These are phyloP conservation scores for Phlyctochytrium arcticum DNA, from an alignment of 192 early-diverging fungal genomes.

Conservation along the genomic window DNA sequence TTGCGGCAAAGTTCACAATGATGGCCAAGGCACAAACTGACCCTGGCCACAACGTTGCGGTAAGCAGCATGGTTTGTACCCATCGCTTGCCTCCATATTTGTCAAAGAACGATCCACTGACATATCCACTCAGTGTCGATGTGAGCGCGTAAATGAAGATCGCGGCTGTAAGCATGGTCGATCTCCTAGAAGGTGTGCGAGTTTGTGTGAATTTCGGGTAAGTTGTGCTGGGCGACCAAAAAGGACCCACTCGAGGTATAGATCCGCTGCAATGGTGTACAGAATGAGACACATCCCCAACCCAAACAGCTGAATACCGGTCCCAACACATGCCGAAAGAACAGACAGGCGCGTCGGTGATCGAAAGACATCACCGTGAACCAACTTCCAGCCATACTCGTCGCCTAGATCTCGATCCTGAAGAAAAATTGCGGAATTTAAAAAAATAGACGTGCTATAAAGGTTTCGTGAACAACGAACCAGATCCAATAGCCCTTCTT, in stretches of 20 bases:
- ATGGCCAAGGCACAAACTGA: slow-evolving; percentile 51
- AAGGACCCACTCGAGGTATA: slow-evolving; percentile 39
- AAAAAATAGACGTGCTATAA: neutral
- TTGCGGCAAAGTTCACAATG: slow-evolving; percentile 81
- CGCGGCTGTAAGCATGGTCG: slow-evolving; percentile 68
- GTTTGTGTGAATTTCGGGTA: slow-evolving; percentile 74
- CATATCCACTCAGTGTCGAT: slow-evolving; percentile 65
- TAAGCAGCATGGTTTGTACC: slow-evolving; percentile 62
- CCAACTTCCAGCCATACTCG: slow-evolving; percentile 97
- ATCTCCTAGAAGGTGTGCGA: slow-evolving; percentile 60
- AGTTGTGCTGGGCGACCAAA: slow-evolving; percentile 68
- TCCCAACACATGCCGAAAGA: slow-evolving; percentile 78
- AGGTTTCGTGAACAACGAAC: slow-evolving; percentile 35
- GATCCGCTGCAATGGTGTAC: slow-evolving; percentile 32
- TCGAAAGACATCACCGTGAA: slow-evolving; percentile 98
- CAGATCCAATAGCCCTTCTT: slow-evolving; percentile 63
- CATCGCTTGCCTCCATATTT: slow-evolving; percentile 56
- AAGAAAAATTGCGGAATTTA: slow-evolving; percentile 1
- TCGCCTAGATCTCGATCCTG: slow-evolving; percentile 73
- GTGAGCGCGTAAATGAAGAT: slow-evolving; percentile 79
- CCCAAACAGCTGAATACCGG: slow-evolving; percentile 57
- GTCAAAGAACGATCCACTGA: slow-evolving; percentile 61
- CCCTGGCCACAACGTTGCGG: slow-evolving; percentile 67
- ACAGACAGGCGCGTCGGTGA: slow-evolving; percentile 69
- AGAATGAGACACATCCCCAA: slow-evolving; percentile 35